Base-by-base conservation (phyloP, 768 basidiomycete species). In the Leccinum disarticulatum region DNA sequence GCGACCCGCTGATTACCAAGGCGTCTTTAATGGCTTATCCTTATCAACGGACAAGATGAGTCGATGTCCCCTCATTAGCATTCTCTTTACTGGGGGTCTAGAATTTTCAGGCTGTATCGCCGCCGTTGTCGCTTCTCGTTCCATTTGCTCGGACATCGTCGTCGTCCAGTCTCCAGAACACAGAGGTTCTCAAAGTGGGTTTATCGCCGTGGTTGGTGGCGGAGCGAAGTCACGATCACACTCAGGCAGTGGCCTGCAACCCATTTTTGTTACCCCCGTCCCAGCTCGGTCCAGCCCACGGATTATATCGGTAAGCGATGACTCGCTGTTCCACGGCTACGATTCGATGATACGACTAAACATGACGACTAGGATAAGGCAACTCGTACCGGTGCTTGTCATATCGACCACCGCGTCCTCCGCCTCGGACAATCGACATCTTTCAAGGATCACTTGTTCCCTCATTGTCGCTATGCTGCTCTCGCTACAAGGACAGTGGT, bases 361-460 rank as follows among this genome's bases (percentile, higher is more conserved):
- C 80, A 81, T 46, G 90, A 90, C 43, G 87, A 95, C 56, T 93
- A 95, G 76, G 85, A 83, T 71, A 95, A 95, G 77, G 88, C 92
- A 57, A 86, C 93, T 56, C 93, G 93, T 13, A 95, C 94, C 59
- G 91, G 91, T 57, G 85, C 84, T 69, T 84, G 86, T 27, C 77
- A 85, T 57, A 94, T 95, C 69, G 92, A 93, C 6, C 91, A 91
- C 80, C 86, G 90, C 68, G 90, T 93, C n/a, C 79, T 93, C 41
- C 87, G 91, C 9, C 38, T 41, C 17, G 17, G 8, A 74, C 85
- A 90, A 54, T 79, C 92, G 52, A 70, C 82, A 31, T 88, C 90
- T 11, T 97, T 95, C 78, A 82, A 93, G 77, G 85, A 83, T 81
- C 93, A 93, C 74, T 90, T 94, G 71, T 83, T 95, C 47, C 76